Evolutionary conservation across 805 yeast species (phyloP), one percentile per base, ranked within the genome.

Genomic region (Hanseniaspora mollemarum): DNA sequence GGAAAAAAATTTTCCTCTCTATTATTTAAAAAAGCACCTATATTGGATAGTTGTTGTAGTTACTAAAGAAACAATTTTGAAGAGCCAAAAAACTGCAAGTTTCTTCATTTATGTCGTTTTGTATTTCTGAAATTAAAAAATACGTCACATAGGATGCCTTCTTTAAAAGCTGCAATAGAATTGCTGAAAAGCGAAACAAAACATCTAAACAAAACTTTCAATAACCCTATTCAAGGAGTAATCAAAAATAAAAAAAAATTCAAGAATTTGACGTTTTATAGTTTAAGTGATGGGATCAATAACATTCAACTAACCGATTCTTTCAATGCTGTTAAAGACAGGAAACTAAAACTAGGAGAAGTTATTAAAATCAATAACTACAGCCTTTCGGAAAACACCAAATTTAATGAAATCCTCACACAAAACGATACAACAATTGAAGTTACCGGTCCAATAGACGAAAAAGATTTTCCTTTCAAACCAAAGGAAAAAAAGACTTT

Each of bases 181-280:
- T 10, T 38, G 1, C 29, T 44, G 16, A 43, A 37, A 12, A 26
- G 13, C 8, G 28, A n/a, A 16, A 15, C 22, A 22, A 21, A 44
- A 28, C 31, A 16, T 10, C 24, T 38, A 3, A 21, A 7, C 3
- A 44, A 42, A 58, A 10, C 53, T 43, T 19, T 57, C 54, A 25
- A 51, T 26, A 48, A 53, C 35, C 46, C 61, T 1, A 71, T 84
- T 4, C 68, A 72, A 25, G 98, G 97, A 0, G 81, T 86, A 81
- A 74, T 92, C 21, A 77, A 77, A 50, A 74, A 87, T 0, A 75
- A 86, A 1, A 73, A 96, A 45, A 64, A 72, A 8, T 74, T 87
- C 61, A 87, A 87, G 60, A 82, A 80, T 49, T 72, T 84, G 3
- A 83, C 87, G 0, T 92, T 92, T 63, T 67, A 87, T 3, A 95